These are phyloP conservation scores for Echium plantagineum DNA, from an alignment of 257 asterid species.

Conservation along the genomic window DNA sequence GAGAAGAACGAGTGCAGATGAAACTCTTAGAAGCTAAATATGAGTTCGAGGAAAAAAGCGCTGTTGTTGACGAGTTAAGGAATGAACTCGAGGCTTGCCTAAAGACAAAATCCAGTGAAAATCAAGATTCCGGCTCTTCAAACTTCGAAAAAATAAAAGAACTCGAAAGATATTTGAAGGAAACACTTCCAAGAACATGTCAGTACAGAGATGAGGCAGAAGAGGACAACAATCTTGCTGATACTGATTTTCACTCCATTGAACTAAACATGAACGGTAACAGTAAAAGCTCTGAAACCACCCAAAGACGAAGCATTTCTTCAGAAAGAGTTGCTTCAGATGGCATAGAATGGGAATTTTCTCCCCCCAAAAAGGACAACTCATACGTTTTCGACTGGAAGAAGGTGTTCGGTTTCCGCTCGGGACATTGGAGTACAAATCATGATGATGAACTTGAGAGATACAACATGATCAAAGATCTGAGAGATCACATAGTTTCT, in stretches of 20 bases:
- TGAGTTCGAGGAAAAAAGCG: constrained; percentile 87
- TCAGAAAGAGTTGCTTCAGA: constrained; percentile 30
- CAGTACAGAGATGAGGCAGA: constrained; percentile 25
- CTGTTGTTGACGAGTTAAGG: constrained; percentile 53
- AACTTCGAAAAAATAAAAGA: constrained; percentile 62
- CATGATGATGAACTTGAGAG: constrained; percentile 73
- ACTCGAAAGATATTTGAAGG: constrained; percentile 67
- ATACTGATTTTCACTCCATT: constrained; percentile 27
- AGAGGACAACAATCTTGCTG: constrained; percentile 14
- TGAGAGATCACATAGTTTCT: constrained; percentile 80
- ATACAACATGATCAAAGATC: constrained; percentile 75
- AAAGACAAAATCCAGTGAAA: constrained; percentile 40
- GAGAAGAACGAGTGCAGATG: constrained; percentile 99
- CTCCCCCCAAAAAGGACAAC: constrained; percentile 23
- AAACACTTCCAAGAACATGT: constrained; percentile 47
- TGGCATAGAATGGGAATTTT: constrained; percentile 51
- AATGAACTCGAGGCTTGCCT: constrained; percentile 64
- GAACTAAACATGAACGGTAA: constrained; percentile 23
- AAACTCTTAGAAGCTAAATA: constrained; percentile 88
- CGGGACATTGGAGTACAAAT: constrained; percentile 44
- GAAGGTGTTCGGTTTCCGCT: constrained; percentile 37
- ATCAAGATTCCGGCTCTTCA: constrained; percentile 48
- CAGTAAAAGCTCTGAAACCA: constrained; percentile 29
- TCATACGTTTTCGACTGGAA: constrained; percentile 23
- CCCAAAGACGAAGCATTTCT: constrained; percentile 26